phyloP scores from a whole-genome alignment of 352 stramenopile genomes.

The Globisporangium recalcitrans region DNA sequence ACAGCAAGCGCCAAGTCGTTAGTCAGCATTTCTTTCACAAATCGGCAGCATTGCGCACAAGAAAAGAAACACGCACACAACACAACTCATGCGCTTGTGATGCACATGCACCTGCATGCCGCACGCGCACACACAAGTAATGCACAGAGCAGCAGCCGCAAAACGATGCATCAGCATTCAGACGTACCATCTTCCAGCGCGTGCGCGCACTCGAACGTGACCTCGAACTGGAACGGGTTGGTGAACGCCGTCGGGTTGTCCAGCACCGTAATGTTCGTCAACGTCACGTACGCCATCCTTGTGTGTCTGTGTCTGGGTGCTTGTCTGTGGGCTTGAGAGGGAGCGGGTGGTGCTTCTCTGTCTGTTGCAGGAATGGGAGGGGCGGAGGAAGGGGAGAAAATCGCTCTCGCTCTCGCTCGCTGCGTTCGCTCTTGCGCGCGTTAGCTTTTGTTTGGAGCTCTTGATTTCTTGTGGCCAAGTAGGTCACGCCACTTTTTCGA shows the following conservation, averaged over 20 bases:
- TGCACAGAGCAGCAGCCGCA: neutral
- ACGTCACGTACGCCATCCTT: slow-evolving; percentile 82
- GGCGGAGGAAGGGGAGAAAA: neutral
- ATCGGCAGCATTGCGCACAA: neutral
- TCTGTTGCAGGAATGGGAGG: neutral
- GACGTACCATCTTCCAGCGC: slow-evolving; percentile 90
- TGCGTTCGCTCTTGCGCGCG: neutral
- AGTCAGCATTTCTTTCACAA: neutral
- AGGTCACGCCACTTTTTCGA: neutral
- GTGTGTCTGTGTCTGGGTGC: neutral
- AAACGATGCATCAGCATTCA: neutral
- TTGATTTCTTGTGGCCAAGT: neutral
- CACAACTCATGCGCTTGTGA: neutral
- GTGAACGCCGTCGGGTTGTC: slow-evolving; percentile 97
- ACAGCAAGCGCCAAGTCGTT: slow-evolving; percentile 2
- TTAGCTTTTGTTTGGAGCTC: neutral
- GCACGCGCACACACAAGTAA: neutral
- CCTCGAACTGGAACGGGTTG: slow-evolving; percentile 99
- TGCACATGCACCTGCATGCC: too few species aligned
- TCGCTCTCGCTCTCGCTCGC: neutral
- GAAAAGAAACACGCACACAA: too few species aligned
- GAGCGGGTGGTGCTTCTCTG: neutral
- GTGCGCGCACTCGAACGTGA: slow-evolving; percentile 98
- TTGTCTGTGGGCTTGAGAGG: neutral
- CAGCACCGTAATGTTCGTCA: slow-evolving; percentile 95